Base-by-base conservation (phyloP, 345 rosid genomes). In the Euphorbia peplus region DNA sequence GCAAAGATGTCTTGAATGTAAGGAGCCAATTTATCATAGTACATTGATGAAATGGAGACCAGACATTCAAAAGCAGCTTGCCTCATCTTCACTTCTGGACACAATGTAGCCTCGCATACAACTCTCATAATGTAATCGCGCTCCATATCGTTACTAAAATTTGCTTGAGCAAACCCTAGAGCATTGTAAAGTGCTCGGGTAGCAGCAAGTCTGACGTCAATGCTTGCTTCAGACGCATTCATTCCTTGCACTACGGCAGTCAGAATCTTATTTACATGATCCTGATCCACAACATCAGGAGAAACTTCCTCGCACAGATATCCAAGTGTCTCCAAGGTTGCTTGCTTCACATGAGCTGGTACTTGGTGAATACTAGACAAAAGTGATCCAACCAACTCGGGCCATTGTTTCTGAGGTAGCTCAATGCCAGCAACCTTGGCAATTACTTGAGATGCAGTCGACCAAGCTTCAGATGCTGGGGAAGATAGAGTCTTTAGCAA, bases 391-490 rank as follows among this genome's bases (percentile, higher is more conserved):
- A 88, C 62, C 53, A 88, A 80, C 78, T 88, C 93, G 19, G 93
- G 89, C 93, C 93, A 88, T 75, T 84, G 93, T 73, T 85, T 85
- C 72, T 86, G 93, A 4, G 93, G 91, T 71, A 88, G 75, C 76
- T 88, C 93, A 76, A 86, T 86, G 57, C 90, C 89, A 13, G 93
- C 93, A 66, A 86, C 70, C 82, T 86, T 88, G 8, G 91, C 90
- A 75, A 86, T 73, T 62, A 82, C 93, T 82, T 86, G 93, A 37
- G 90, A 84, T 3, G 88, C 85, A 73, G 93, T 86, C 21, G 88
- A 84, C 15, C 85, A 81, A 73, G 88, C 93, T 76, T 86, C 93
- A 1, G 78, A 81, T 56, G 21, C 35, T 24, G 60, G 60, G 26
- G 60, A 56, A 26, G 60, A 56, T 24, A 56, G 60, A 25, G 60